These are phyloP conservation scores for Alternaria rosae DNA, from an alignment of 2,329 filamentous ascomycete species.

Conservation along the genomic window DNA sequence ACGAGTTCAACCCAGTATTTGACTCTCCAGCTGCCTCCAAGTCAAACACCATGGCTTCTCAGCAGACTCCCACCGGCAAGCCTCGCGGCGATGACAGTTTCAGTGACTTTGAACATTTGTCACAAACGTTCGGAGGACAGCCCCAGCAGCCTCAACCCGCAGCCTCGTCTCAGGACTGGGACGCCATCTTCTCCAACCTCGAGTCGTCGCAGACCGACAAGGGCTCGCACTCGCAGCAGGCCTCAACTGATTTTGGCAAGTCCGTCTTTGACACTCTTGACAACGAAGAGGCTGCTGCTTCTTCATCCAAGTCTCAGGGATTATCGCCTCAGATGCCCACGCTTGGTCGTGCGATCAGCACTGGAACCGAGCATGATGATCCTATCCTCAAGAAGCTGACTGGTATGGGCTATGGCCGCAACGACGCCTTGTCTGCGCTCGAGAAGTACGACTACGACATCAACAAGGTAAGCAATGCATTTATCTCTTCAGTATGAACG, in stretches of 20 bases:
- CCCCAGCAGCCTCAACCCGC: constrained; percentile 51
- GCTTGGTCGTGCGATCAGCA: constrained; percentile 73
- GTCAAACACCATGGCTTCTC: constrained; percentile 56
- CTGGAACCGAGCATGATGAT: constrained; percentile 84
- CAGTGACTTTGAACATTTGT: constrained; percentile 57
- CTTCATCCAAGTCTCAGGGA: constrained; percentile 34
- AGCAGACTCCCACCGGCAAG: constrained; percentile 52
- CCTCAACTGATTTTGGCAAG: constrained; percentile 46
- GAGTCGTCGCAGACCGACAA: constrained; percentile 60
- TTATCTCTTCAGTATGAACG: not conserved
- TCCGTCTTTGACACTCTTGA: constrained; percentile 48
- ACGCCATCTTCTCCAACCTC: constrained; percentile 86
- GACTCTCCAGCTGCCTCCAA: constrained; percentile 67
- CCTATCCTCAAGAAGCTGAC: constrained; percentile 89
- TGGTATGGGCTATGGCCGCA: constrained; percentile 83
- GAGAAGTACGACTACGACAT: constrained; percentile 97
- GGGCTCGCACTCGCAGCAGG: constrained; percentile 40
- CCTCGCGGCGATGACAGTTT: constrained; percentile 55
- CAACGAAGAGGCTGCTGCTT: constrained; percentile 40
- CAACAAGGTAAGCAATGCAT: constrained; percentile 73
- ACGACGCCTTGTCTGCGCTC: constrained; percentile 77
- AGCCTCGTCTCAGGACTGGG: constrained; percentile 78
- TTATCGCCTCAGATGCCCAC: constrained; percentile 48
- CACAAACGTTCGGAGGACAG: constrained; percentile 52
- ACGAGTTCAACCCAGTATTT: constrained; percentile 84